Percentiles rank a stretch among this genome's conserved stretches.
Evolutionary conservation across 768 basidiomycete genomes (phyloP).

Genomic region (Kwoniella shandongensis): DNA sequence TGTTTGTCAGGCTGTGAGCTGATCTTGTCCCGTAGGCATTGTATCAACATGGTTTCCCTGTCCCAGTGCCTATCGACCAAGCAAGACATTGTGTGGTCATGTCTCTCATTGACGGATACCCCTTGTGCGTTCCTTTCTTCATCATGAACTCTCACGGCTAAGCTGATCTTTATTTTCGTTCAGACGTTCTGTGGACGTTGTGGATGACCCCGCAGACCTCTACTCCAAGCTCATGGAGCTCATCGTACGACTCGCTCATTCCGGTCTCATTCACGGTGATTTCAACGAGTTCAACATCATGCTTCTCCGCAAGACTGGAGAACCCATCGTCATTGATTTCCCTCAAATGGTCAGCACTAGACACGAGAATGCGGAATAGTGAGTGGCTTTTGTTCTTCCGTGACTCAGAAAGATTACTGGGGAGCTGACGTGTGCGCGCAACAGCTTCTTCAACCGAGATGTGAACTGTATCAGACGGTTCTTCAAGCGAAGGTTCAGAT

Average conservation of each 20-base stretch:
- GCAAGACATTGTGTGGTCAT: constrained; percentile 92
- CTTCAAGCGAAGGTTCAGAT: constrained; percentile 85
- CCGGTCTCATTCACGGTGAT: constrained; percentile 97
- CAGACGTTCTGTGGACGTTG: constrained; percentile 74
- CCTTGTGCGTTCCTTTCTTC: constrained; percentile 64
- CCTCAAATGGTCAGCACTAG: constrained; percentile 99
- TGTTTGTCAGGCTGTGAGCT: not conserved
- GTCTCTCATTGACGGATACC: constrained; percentile 93
- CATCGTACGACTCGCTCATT: constrained; percentile 87
- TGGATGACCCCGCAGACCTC: constrained; percentile 81
- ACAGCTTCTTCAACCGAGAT: constrained; percentile 97
- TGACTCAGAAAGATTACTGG: too few species aligned
- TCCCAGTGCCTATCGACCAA: constrained; percentile 91
- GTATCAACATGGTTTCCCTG: constrained; percentile 86
- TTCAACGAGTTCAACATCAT: constrained; percentile 99
- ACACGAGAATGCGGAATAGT: constrained; percentile 96
- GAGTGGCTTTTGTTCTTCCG: constrained; percentile 40
- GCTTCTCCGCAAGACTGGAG: constrained; percentile 70
- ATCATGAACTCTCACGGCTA: not conserved
- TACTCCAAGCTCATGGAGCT: constrained; percentile 93
- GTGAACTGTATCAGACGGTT: constrained; percentile 94
- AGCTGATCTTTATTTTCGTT: not conserved
- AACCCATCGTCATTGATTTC: constrained; percentile 94
- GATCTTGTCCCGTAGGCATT: constrained; percentile 64
- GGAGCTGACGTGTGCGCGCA: constrained; percentile 1